A percentile compares a stretch with the other conserved stretches of the same genome.
Conservation (phyloP, 805 yeast species). For the Teunomyces aglyptinius region DNA sequence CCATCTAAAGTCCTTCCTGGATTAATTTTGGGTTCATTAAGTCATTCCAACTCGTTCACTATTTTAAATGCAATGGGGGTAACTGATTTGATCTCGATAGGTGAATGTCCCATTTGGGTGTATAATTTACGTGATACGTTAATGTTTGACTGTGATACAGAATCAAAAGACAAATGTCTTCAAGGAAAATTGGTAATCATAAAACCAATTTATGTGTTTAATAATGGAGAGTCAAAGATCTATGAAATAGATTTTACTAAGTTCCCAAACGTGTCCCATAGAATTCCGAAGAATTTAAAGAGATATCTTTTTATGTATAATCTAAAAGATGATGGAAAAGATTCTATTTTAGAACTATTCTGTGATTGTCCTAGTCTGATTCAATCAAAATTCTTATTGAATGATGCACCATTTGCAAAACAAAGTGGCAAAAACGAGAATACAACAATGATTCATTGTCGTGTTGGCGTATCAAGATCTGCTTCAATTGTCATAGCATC, state of each 20-base stretch:
- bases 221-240: constrained; percentile 15
- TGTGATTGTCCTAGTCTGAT: constrained; percentile 27
- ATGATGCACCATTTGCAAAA: constrained; percentile 13
- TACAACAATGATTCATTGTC: constrained; percentile 35
- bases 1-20: constrained; percentile 31
- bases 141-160: constrained; percentile 9
- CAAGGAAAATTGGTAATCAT: constrained; percentile 1
- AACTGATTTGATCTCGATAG: constrained; percentile 30
- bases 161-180: background rate
- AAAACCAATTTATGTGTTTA: constrained; percentile 19
- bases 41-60: constrained; percentile 33
- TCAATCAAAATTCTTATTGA: constrained; percentile 26
- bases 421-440: background rate
- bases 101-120: constrained; percentile 38
- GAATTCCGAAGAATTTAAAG: constrained; percentile 8
- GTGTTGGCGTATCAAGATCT: constrained; percentile 43
- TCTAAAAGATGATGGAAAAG: constrained; percentile 40
- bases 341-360: constrained; percentile 29
- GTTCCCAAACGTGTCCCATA: constrained; percentile 2
- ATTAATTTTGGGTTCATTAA: constrained; percentile 31
- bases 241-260: constrained; percentile 18
- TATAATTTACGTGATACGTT: constrained; percentile 9
- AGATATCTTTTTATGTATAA: constrained; percentile 28
- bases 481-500: constrained; percentile 41
- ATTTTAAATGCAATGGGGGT: constrained; percentile 24